These are phyloP conservation scores for Solanum habrochaites DNA, from an alignment of 257 asterid species.

Conservation along the genomic window DNA sequence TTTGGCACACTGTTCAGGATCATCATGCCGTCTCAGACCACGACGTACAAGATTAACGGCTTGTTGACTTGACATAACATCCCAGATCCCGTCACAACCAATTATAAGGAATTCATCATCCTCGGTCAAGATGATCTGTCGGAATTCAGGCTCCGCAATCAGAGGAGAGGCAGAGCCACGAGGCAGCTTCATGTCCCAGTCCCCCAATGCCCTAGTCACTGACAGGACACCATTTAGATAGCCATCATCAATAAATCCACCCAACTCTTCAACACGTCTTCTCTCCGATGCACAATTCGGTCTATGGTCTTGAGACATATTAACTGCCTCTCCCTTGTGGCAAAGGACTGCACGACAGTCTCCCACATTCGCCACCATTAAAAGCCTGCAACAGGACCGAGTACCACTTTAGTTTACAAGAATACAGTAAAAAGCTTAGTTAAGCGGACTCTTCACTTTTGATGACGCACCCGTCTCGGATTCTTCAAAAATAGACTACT, in stretches of 20 bases:
- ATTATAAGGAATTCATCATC: constrained; percentile 78
- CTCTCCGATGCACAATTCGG: constrained; percentile 45
- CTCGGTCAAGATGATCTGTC: constrained; percentile 37
- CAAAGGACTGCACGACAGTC: constrained; percentile 91
- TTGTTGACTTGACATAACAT: constrained; percentile 69
- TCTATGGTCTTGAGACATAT: constrained; percentile 81
- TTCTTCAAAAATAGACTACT: too few relatives aligned
- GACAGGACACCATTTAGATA: constrained; percentile 72
- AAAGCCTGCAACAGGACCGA: constrained; percentile 28
- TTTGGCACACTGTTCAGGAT: constrained; percentile 80
- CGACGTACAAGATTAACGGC: constrained; percentile 68
- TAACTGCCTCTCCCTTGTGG: constrained; percentile 66
- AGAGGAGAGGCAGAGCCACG: constrained; percentile 66
- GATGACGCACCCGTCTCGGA: too few relatives aligned
- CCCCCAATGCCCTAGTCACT: constrained; percentile 70
- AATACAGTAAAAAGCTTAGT: not conserved
- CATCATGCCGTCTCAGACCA: constrained; percentile 57
- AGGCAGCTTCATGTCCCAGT: constrained; percentile 90
- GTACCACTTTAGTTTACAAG: not conserved
- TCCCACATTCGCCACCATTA: constrained; percentile 80
- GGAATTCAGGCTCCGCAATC: constrained; percentile 70
- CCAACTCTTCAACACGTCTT: constrained; percentile 59
- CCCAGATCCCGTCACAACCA: constrained; percentile 90
- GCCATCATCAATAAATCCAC: constrained; percentile 71
- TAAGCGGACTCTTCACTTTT: too few relatives aligned